These are phyloP conservation scores for Ceratocystis papillata DNA, from an alignment of 2,329 filamentous ascomycete species.

Conservation along the genomic window DNA sequence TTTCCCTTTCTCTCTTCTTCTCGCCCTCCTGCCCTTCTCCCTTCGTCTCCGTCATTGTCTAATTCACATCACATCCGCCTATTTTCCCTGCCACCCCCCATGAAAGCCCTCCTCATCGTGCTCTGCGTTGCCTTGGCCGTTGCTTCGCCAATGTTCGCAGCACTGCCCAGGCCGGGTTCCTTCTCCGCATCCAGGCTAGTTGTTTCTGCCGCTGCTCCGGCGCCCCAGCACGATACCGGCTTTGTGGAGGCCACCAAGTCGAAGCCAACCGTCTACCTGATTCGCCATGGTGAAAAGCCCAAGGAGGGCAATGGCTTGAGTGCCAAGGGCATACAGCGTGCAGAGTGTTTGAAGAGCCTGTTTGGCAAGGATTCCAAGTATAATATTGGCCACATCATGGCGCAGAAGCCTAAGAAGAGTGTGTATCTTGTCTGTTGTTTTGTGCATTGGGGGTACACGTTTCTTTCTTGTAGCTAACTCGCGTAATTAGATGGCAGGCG, in stretches of 20 bases:
- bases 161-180: neutral
- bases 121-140: conserved; percentile 15
- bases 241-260: neutral
- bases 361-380: conserved; percentile 44
- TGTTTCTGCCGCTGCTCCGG: neutral
- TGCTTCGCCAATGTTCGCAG: neutral
- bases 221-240: too few relatives aligned
- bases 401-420: conserved; percentile 42
- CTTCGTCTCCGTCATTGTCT: neutral
- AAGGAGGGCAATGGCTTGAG: conserved; percentile 41
- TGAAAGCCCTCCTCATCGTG: conserved; percentile 38
- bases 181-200: neutral
- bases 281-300: conserved; percentile 55
- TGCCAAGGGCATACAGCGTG: conserved; percentile 42
- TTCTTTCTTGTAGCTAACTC: neutral
- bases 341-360: conserved; percentile 48
- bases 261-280: conserved; percentile 47
- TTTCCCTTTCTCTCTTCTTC: neutral
- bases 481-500: conserved; percentile 38
- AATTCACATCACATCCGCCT: too few relatives aligned
- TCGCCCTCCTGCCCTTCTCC: neutral
- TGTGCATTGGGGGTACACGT: neutral
- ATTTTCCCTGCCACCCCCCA: neutral
- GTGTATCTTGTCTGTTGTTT: conserved; percentile 14
- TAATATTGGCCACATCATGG: conserved; percentile 49